Base-by-base conservation (phyloP, 495 filamentous ascomycete species). In the Lophiotrema nucula region DNA sequence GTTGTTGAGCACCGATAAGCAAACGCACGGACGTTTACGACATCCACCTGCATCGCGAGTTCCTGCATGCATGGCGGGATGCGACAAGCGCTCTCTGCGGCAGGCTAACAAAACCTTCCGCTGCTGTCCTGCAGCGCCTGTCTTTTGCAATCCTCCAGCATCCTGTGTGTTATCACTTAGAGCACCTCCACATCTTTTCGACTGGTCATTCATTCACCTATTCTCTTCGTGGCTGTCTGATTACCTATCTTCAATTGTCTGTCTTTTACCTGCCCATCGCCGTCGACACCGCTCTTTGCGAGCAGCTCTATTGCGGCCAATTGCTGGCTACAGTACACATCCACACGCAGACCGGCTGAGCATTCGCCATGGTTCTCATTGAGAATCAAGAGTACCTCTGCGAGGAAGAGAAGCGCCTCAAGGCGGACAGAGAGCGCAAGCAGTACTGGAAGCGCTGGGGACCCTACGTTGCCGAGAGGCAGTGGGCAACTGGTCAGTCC, bases 381-480 rank as follows among this genome's bases (percentile, higher is more conserved):
- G 92, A 93, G 67, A 80, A 86, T 58, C 82, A 92, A 69, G 87
- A 89, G 65, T 90, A 90, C 70, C 79, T 89, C 68, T 88, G 87
- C 49, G 82, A 86, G 70, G 92, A 97, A 75, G 92, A 96, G 77
- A 85, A 85, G 71, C 83, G 92, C 25, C 77, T 97, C 60, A 87
- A 86, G 71, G 87, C 96, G 72, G 93, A 97, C 72, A 79, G 81
- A 19, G 81, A 90, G 48, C 82, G 88, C 38, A 79, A 65, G 41
- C 87, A 84, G 68, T 96, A 96, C 74, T 97, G 92, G 92, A 96
- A 97, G 81, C 85, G 83, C 79, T 97, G 91, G 91, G 92, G 92
- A 50, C 78, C 86, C 24, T 90, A 89, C 69, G 79, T 87, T 53
- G 80, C 85, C 44, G 83, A 86, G 68, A 76, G 90, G 69, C 90